Evolutionary conservation across 129 eudicot species (phyloP).

Genomic region (Daucus carota): DH1_v3.0 NC_030385.2:27013001-27013500

Average conservation of each 20-base stretch:
- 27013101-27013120: conserved; percentile 6
- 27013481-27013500: background rate
- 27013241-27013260: conserved; percentile 44
- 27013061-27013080: background rate
- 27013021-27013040: background rate
- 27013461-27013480: background rate
- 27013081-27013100: background rate
- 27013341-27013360: conserved; percentile 67
- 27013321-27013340: conserved; percentile 47
- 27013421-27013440: background rate
- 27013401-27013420: conserved; percentile 58
- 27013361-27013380: conserved; percentile 92
- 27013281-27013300: conserved; percentile 51
- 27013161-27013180: conserved; percentile 50
- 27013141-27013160: conserved; percentile 44
- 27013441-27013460: background rate
- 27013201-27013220: conserved; percentile 63
- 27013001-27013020: conserved; percentile 39
- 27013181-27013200: conserved; percentile 71
- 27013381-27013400: conserved; percentile 79
- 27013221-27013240: conserved; percentile 51
- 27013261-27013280: conserved; percentile 63
- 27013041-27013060: background rate
- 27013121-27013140: conserved; percentile 42
- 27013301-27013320: conserved; percentile 47